These are phyloP conservation scores for Talaromyces sp. DNA, from an alignment of 2,329 filamentous ascomycete genomes.

Conservation along the genomic window DNA sequence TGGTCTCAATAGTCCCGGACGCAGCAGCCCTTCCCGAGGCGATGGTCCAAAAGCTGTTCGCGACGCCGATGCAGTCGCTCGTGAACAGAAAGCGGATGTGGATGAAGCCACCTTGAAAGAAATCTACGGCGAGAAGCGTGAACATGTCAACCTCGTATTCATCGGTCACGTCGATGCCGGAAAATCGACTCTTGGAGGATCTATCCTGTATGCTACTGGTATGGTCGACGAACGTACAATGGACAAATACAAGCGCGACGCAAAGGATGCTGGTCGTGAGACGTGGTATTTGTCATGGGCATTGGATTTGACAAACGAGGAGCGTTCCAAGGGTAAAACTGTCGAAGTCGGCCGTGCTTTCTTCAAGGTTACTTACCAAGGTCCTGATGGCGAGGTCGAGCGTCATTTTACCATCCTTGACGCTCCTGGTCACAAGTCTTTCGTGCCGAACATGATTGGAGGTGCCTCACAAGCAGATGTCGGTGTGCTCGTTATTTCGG, in stretches of 20 bases:
- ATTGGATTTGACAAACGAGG: conserved; percentile 93
- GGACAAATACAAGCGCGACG: conserved; percentile 96
- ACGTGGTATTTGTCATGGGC: conserved; percentile 99
- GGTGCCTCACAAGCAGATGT: conserved; percentile 90
- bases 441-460: conserved; percentile 97
- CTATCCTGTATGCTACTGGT: conserved; percentile 85
- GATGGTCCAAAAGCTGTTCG: conserved; percentile 56
- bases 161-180: conserved; percentile 97
- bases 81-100: conserved; percentile 74
- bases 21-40: conserved; percentile 66
- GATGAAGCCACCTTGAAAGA: conserved; percentile 84
- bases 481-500: conserved; percentile 90
- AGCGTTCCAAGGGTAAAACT: conserved; percentile 93
- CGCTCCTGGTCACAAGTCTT: conserved; percentile 95
- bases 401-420: conserved; percentile 94
- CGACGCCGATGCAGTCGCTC: conserved; percentile 75
- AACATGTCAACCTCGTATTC: conserved; percentile 91
- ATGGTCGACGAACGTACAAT: conserved; percentile 99
- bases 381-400: conserved; percentile 57
- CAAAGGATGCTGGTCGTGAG: conserved; percentile 92
- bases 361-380: conserved; percentile 66
- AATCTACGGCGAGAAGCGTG: conserved; percentile 77
- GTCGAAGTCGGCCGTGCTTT: conserved; percentile 94
- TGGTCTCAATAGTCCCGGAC: conserved; percentile 71
- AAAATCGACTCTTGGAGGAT: conserved; percentile 92